A percentile compares a stretch with the other conserved stretches of the same genome.
phyloP scores from a whole-genome alignment of 192 early-diverging fungal genomes.

The Coemansia sp. region DNA sequence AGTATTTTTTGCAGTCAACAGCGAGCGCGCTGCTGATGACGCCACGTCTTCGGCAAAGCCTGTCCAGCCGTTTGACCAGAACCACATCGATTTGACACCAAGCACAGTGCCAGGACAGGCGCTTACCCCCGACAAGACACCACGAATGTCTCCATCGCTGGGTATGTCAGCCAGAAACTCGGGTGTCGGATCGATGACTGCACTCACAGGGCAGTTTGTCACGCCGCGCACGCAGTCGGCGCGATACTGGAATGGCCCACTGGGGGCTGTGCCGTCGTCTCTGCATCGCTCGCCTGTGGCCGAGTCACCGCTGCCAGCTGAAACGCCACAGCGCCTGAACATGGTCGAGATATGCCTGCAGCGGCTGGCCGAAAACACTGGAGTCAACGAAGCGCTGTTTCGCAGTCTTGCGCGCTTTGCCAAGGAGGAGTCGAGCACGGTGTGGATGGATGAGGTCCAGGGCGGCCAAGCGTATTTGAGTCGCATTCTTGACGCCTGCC shows the following conservation, averaged over 20 bases:
- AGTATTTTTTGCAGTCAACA: neutral
- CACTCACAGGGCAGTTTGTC: slow-evolving; percentile 8
- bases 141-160: slow-evolving; percentile 29
- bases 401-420: slow-evolving; percentile 53
- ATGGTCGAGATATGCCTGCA: slow-evolving; percentile 30
- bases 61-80: neutral
- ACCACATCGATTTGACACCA: too few relatives aligned
- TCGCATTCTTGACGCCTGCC: slow-evolving; percentile 40
- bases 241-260: slow-evolving; percentile 49
- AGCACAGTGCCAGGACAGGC: neutral
- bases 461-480: slow-evolving; percentile 39
- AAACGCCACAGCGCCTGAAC: slow-evolving; percentile 35
- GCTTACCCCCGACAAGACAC: slow-evolving; percentile 29
- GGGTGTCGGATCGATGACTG: slow-evolving; percentile 7
- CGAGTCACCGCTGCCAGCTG: slow-evolving; percentile 41
- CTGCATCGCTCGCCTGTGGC: slow-evolving; percentile 10
- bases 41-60: neutral
- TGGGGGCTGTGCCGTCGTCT: slow-evolving; percentile 19
- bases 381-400: slow-evolving; percentile 47
- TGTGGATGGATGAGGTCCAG: slow-evolving; percentile 25
- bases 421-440: slow-evolving; percentile 45
- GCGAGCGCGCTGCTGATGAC: neutral
- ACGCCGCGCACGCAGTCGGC: slow-evolving; percentile 52
- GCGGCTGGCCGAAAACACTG: slow-evolving; percentile 27
- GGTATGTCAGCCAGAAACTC: slow-evolving; percentile 3